Percentiles rank a stretch among this genome's conserved stretches.
Conservation (phyloP, 768 basidiomycete species). For the Leccinum pellstonianum region DNA sequence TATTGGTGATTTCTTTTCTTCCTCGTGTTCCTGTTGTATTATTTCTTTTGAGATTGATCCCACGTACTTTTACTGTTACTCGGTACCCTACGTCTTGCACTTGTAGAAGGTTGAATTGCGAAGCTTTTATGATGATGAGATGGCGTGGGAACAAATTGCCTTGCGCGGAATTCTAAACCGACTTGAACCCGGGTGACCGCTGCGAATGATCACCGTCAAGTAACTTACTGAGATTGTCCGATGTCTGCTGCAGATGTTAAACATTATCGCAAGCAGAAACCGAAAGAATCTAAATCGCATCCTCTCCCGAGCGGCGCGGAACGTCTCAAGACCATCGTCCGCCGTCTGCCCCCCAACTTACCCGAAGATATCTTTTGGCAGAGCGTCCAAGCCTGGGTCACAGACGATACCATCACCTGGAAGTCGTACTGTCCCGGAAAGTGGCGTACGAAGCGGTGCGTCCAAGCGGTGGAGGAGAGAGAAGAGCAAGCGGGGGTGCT, state of each 20-base stretch:
- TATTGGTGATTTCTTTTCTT: neutral
- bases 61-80: no score
- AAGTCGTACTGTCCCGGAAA: constrained; percentile 68
- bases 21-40: constrained; percentile 23
- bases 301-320: constrained; percentile 39
- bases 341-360: constrained; percentile 86
- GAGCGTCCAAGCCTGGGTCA: constrained; percentile 82
- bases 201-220: neutral
- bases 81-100: no score
- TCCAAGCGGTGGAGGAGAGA: neutral
- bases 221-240: neutral
- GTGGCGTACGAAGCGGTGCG: constrained; percentile 59
- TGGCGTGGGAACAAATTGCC: constrained; percentile 5
- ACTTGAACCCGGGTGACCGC: neutral
- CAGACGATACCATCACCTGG: constrained; percentile 69
- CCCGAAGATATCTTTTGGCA: constrained; percentile 95
- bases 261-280: constrained; percentile 24
- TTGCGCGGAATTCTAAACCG: neutral
- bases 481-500: neutral
- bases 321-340: constrained; percentile 83
- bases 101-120: neutral
- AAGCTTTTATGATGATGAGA: neutral
- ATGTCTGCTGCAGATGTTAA: constrained; percentile 25
- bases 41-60: neutral
- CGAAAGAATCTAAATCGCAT: constrained; percentile 35